Percentiles rank a stretch among this genome's conserved stretches.
phyloP scores from a whole-genome alignment of 345 rosid species.

The Eucalyptus decipiens region DNA sequence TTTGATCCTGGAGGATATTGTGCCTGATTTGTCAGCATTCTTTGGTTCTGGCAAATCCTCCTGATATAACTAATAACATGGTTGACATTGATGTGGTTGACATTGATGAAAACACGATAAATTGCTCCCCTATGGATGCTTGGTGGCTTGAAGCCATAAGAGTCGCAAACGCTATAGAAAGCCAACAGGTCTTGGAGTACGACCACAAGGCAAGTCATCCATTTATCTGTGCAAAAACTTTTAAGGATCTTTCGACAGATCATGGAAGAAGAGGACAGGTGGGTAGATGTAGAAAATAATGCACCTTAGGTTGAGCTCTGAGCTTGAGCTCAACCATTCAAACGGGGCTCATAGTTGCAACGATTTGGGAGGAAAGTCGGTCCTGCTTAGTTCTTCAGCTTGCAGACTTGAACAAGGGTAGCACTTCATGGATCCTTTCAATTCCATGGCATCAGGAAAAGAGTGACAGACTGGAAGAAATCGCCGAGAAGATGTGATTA shows the following conservation, averaged over 20 bases:
- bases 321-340: background rate
- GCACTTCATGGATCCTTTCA: background rate
- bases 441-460: background rate
- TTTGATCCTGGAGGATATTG: conserved; percentile 36
- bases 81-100: conserved; percentile 8
- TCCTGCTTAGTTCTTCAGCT: background rate
- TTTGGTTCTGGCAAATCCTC: conserved; percentile 11
- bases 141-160: conserved; percentile 89
- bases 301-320: background rate
- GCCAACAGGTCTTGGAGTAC: conserved; percentile 4
- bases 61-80: background rate
- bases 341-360: background rate
- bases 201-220: conserved; percentile 19
- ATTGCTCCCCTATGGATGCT: conserved; percentile 33
- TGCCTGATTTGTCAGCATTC: conserved; percentile 24
- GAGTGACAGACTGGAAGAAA: background rate
- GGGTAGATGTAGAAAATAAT: conserved; percentile 43
- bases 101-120: conserved; percentile 7
- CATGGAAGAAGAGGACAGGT: conserved; percentile 50
- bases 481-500: background rate
- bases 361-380: background rate
- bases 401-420: background rate
- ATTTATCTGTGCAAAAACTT: background rate
- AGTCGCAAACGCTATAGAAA: conserved; percentile 63
- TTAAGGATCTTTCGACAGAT: background rate